phyloP scores from a whole-genome alignment of 2,329 filamentous ascomycete genomes.

The Pseudocercospora fijiensis region DNA sequence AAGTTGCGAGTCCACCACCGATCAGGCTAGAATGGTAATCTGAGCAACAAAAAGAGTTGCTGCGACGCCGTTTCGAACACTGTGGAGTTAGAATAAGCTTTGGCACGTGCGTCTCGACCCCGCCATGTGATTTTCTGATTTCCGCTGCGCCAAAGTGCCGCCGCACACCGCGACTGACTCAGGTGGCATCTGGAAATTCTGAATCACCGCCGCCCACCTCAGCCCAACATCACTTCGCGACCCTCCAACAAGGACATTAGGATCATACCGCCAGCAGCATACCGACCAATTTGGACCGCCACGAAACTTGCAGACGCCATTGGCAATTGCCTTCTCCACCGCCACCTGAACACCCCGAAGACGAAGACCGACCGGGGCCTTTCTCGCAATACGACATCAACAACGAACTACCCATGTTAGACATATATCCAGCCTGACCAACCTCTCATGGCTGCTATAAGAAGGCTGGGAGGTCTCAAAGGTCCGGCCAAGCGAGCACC shows the following conservation, averaged over 20 bases:
- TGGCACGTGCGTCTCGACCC: neutral
- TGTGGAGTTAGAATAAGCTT: neutral
- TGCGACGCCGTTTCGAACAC: neutral
- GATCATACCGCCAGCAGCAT: neutral
- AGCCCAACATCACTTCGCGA: neutral
- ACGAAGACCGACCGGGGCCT: neutral
- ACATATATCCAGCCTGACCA: neutral
- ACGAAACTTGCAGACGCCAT: neutral
- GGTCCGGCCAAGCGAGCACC: constrained; percentile 8
- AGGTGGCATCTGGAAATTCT: neutral
- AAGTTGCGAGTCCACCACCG: neutral
- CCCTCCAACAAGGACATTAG: neutral
- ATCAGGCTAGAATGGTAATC: neutral
- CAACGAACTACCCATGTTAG: neutral
- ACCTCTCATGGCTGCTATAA: neutral
- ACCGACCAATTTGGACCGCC: neutral
- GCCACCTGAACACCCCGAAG: neutral
- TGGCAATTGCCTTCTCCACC: neutral
- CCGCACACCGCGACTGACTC: neutral
- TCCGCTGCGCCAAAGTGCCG: neutral
- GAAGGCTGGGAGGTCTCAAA: constrained; percentile 16
- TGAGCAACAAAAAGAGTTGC: neutral
- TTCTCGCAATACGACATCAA: neutral
- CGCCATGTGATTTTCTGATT: neutral
- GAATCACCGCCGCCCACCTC: neutral